Evolutionary conservation across 495 filamentous ascomycete genomes (phyloP).

Genomic region (Lasiosphaeria miniovina): DNA sequence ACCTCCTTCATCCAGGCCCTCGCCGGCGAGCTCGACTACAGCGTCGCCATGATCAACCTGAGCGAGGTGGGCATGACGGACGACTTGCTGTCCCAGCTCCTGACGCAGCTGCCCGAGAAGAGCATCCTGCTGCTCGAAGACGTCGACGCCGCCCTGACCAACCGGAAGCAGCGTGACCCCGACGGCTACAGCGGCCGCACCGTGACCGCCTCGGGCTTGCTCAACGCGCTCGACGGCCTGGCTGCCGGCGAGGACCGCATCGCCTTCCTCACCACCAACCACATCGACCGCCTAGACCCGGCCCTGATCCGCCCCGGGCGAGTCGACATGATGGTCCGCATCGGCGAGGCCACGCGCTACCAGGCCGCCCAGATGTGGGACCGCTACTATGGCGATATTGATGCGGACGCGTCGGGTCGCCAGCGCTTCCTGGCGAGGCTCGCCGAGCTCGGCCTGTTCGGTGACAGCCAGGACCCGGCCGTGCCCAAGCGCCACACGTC

Average conservation of each 20-base stretch:
- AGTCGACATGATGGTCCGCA: constrained; percentile 87
- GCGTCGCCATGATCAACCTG: constrained; percentile 89
- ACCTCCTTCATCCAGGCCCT: constrained; percentile 95
- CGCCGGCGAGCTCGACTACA: constrained; percentile 87
- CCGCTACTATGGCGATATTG: constrained; percentile 86
- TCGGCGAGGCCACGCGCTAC: constrained; percentile 81
- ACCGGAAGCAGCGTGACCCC: constrained; percentile 69
- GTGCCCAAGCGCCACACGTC: constrained; percentile 60
- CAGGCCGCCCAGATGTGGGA: constrained; percentile 90
- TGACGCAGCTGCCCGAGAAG: constrained; percentile 81
- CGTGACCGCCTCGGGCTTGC: constrained; percentile 89
- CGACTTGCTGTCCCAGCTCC: constrained; percentile 81
- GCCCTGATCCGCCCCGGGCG: constrained; percentile 87
- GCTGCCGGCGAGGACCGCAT: constrained; percentile 94
- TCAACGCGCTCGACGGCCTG: constrained; percentile 92
- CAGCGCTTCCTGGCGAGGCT: constrained; percentile 51
- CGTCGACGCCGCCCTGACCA: constrained; percentile 88
- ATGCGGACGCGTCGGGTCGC: constrained; percentile 56
- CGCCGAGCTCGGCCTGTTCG: constrained; percentile 48
- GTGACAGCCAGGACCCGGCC: constrained; percentile 31
- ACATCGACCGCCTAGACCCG: constrained; percentile 82
- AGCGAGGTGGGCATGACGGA: constrained; percentile 92
- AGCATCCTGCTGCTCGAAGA: constrained; percentile 90
- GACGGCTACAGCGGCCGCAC: constrained; percentile 88
- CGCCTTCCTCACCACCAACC: constrained; percentile 92